Evolutionary conservation across 225 moss, liverwort and hornwort species (phyloP), one percentile per base, ranked within the genome.

Genomic region (Polytrichum formosum): DNA sequence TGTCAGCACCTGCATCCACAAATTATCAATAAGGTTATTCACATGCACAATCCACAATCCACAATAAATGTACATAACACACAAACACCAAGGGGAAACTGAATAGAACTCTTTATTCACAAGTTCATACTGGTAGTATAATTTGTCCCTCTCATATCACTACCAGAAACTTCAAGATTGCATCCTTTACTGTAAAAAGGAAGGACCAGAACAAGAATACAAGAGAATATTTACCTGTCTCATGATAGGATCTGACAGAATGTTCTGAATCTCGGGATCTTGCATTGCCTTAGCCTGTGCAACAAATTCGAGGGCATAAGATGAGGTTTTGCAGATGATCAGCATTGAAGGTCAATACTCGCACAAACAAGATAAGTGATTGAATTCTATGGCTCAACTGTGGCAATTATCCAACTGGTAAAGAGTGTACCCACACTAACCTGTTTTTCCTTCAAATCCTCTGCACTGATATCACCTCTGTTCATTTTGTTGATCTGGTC

Each of bases 391-490:
- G 46, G 46, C 46, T 46, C 13, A 2, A 4, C 13, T 46, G 16
- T 46, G 3, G 46, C 46, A 46, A 46, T 46, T 16, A 46, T 46
- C 46, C 46, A 16, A 46, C 13, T 46, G 13, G 16, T 16, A 46
- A 46, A 46, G 46, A 46, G 46, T 13, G 46, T 4, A 13, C 46
- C 13, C 18, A 21, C 37, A 85, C 79, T 46, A 65, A 94, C 97
- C 97, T 97, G 97, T 86, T 92, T 88, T 81, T 97, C 97, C 78
- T 97, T 97, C 79, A 97, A 69, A 18, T 97, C 97, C 66, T 97
- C 97, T 5, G 91, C 92, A 67, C 94, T 97, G n/a, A 97, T 92
- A 66, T 97, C 97, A 60, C 97, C 97, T 80, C 94, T 85, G 76
- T 97, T 97, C 79, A 92, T 91, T 63, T 97, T 97, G 85, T 92